Evolutionary conservation across 176 grass and related monocot species (phyloP), one percentile per base, ranked within the genome.

Genomic region (Phragmites australis): DNA sequence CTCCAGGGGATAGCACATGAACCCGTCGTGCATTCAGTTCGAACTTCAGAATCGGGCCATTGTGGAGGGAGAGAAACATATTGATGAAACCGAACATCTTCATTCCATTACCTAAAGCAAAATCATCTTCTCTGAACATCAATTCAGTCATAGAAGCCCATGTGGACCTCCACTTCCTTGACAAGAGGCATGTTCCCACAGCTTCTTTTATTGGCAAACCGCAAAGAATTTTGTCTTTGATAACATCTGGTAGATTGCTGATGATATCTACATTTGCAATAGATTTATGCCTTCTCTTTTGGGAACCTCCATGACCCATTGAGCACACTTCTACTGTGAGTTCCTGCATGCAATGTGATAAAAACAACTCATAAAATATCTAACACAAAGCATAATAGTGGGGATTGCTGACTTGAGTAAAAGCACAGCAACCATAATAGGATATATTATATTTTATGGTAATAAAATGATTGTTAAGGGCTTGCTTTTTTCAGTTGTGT

Each of bases 131-230:
- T 49, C 57, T 34, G 17, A 92, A 83, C 32, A 67, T 44, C 79
- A 87, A 54, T 22, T 75, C 52, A 2, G 87, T 88, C 80, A 84
- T 83, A 25, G 74, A 89, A 71, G 69, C 70, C 90, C 87, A 93
- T 46, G 76, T 69, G 70, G 84, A 73, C 15, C 72, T 76, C 90
- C 87, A 93, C 31, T 41, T 87, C 55, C 70, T 87, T 67, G 64
- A 89, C 68, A 89, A 79, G 55, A 87, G 31, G 57, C 83, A 83
- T 59, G 90, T 84, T 73, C 41, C 19, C 16, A 83, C 69, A 15
- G 55, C 87, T 67, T 89, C 80, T 83, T 84, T 93, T 44, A 93
- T 72, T 65, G 84, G 76, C 34, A 93, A 78, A 83, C 68, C 57
- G 0, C 76, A 46, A 10, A 93, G 63, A 56, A 93, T 87, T 81